These are phyloP conservation scores for Cladochytrium replicatum DNA, from an alignment of 192 early-diverging fungal species.

Conservation along the genomic window DNA sequence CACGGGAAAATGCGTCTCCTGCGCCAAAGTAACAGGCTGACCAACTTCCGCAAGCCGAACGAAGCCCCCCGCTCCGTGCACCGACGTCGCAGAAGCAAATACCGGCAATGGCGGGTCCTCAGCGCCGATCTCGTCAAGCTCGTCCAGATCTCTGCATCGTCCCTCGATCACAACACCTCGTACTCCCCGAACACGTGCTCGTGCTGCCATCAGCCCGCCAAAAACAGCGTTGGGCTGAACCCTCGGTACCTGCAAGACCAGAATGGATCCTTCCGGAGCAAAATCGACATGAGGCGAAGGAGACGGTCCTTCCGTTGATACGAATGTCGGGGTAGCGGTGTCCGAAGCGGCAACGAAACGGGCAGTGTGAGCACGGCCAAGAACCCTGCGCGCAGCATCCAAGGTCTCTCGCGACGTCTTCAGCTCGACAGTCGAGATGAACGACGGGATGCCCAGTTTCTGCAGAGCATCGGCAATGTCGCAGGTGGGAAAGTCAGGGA, in stretches of 20 bases:
- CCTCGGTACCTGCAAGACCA: slow-evolving; percentile 29
- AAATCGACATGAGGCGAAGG: slow-evolving; percentile 29
- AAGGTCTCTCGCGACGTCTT: too few relatives aligned
- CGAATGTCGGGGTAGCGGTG: not conserved
- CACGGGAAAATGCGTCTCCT: slow-evolving; percentile 12
- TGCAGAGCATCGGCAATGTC: slow-evolving; percentile 37
- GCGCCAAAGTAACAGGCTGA: slow-evolving; percentile 18
- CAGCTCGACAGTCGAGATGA: too few relatives aligned
- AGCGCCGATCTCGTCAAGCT: slow-evolving; percentile 21
- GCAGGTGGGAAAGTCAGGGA: slow-evolving; percentile 19
- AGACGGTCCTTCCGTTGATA: slow-evolving; percentile 4
- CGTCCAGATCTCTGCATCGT: slow-evolving; percentile 31
- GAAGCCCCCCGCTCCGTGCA: slow-evolving; percentile 25
- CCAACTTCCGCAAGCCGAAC: slow-evolving; percentile 16
- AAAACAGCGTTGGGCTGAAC: slow-evolving; percentile 35
- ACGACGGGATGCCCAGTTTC: slow-evolving; percentile 25
- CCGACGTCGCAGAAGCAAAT: slow-evolving; percentile 19
- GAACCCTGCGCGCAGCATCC: too few relatives aligned
- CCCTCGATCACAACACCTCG: slow-evolving; percentile 36
- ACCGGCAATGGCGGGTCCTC: slow-evolving; percentile 21
- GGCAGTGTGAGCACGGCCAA: slow-evolving; percentile 30
- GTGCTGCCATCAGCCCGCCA: slow-evolving; percentile 39
- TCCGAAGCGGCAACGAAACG: slow-evolving; percentile 18
- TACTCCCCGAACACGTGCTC: slow-evolving; percentile 21
- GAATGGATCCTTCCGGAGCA: slow-evolving; percentile 17